These are phyloP conservation scores for Colletotrichum camelliae DNA, from an alignment of 2,329 filamentous ascomycete species.

Conservation along the genomic window DNA sequence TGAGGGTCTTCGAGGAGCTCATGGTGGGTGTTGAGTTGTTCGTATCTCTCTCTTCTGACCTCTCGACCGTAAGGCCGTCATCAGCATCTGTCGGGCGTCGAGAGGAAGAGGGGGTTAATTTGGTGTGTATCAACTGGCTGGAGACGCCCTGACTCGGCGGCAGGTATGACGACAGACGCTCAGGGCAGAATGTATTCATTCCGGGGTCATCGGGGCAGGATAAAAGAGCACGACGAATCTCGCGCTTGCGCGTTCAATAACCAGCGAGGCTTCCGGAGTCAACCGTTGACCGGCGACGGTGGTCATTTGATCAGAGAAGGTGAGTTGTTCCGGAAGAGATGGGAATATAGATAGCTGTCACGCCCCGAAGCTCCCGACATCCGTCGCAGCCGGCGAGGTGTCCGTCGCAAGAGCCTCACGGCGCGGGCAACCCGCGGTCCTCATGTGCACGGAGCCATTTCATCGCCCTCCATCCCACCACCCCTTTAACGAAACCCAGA, in stretches of 20 bases:
- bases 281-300: background rate
- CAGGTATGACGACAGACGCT: slow-evolving; percentile 10
- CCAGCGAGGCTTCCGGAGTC: background rate
- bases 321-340: background rate
- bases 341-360: background rate
- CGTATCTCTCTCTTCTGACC: background rate
- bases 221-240: background rate
- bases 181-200: slow-evolving; percentile 6
- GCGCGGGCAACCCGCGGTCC: background rate
- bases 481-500: background rate
- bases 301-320: background rate
- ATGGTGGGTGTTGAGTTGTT: background rate
- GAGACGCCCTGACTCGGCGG: slow-evolving; percentile 3
- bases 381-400: background rate
- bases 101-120: background rate
- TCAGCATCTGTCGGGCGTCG: background rate
- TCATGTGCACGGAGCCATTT: background rate
- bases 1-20: slow-evolving; percentile 6
- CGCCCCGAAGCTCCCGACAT: background rate
- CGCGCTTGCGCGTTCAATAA: background rate
- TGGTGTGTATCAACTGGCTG: slow-evolving; percentile 5
- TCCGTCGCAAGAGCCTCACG: background rate
- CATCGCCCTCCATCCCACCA: background rate
- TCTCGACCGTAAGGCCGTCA: background rate
- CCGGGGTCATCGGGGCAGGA: background rate